Evolutionary conservation across 495 filamentous ascomycete genomes (phyloP).

Genomic region (Xylaria intraflava): DNA sequence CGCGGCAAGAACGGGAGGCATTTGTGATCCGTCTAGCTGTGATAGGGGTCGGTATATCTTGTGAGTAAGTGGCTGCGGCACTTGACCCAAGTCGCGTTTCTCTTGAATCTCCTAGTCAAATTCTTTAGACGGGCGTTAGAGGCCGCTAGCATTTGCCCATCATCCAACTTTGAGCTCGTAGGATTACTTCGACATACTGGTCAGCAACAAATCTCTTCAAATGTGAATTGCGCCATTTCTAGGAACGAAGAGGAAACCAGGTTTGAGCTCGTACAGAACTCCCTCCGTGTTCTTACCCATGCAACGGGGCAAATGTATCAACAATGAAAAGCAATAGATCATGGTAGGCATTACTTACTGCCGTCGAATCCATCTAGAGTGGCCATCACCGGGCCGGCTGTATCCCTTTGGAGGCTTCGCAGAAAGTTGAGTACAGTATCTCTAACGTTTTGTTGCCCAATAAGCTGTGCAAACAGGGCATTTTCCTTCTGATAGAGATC

Average conservation of each 20-base stretch:
- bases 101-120: too few relatives aligned
- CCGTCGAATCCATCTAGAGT: neutral
- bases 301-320: too few relatives aligned
- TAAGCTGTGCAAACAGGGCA: neutral
- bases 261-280: too few relatives aligned
- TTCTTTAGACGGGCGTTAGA: neutral
- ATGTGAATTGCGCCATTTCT: too few relatives aligned
- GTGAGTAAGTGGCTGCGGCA: too few relatives aligned
- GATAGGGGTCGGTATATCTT: too few relatives aligned
- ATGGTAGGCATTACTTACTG: neutral
- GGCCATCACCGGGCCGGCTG: neutral
- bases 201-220: neutral
- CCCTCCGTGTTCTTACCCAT: too few relatives aligned
- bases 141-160: neutral
- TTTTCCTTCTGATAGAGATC: neutral
- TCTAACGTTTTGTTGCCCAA: neutral
- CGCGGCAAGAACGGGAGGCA: too few relatives aligned
- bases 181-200: neutral
- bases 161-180: slow-evolving; percentile 4
- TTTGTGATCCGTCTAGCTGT: too few relatives aligned
- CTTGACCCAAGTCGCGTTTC: too few relatives aligned
- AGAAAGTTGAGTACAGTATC: neutral
- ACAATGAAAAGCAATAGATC: too few relatives aligned
- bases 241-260: too few relatives aligned
- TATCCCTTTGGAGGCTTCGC: neutral